phyloP scores from a whole-genome alignment of 2,329 filamentous ascomycete species.

The Fusarium sp. region DNA sequence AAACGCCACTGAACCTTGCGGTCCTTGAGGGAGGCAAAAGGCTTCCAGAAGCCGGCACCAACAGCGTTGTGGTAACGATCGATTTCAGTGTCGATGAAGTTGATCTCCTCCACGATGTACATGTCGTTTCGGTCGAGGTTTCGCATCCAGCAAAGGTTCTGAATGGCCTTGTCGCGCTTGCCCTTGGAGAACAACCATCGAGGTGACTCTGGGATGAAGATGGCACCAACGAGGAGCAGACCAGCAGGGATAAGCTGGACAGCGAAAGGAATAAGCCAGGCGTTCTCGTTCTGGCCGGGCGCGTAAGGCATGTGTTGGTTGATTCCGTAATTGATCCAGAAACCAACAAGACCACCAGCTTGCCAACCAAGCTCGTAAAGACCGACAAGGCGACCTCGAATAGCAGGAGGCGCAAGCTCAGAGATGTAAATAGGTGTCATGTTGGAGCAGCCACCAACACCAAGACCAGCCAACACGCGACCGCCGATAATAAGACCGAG shows the following conservation, averaged over 20 bases:
- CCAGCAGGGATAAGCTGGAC: constrained; percentile 77
- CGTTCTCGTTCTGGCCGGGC: constrained; percentile 53
- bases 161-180: constrained; percentile 68
- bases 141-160: constrained; percentile 74
- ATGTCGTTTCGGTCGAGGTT: constrained; percentile 66
- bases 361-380: constrained; percentile 77
- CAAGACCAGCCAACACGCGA: constrained; percentile 72
- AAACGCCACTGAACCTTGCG: constrained; percentile 76
- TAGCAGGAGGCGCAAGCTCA: constrained; percentile 70
- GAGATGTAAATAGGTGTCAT: constrained; percentile 74
- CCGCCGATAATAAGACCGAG: constrained; percentile 74
- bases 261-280: constrained; percentile 75
- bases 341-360: constrained; percentile 72
- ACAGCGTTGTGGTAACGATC: constrained; percentile 73
- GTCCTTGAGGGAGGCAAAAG: constrained; percentile 70
- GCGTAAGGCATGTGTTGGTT: constrained; percentile 61
- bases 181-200: constrained; percentile 77
- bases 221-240: constrained; percentile 68
- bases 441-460: constrained; percentile 72
- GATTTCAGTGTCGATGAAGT: constrained; percentile 76
- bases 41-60: constrained; percentile 80
- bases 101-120: constrained; percentile 81
- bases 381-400: constrained; percentile 74
- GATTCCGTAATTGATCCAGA: constrained; percentile 76
- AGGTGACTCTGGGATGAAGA: constrained; percentile 74